A percentile compares a stretch with the other conserved stretches of the same genome.
These are phyloP conservation scores for Vitis labrusca DNA, from an alignment of 164 flowering plant species.

Conservation along the genomic window DNA sequence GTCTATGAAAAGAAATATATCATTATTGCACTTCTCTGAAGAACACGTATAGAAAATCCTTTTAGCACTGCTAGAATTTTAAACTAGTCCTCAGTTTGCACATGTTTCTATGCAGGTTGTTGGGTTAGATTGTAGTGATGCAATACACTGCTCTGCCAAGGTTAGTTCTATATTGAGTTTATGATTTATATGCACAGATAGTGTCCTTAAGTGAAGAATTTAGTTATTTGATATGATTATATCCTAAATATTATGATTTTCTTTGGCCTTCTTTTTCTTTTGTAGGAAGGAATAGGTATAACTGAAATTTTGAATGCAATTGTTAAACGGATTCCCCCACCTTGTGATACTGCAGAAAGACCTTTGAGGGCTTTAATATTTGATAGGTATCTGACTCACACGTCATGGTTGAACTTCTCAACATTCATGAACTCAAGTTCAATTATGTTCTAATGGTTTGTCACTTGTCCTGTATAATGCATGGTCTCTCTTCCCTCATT, in stretches of 20 bases:
- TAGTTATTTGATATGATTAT: not conserved
- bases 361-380: constrained; percentile 95
- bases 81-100: not conserved
- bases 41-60: not conserved
- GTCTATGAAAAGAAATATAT: too few relatives aligned
- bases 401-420: not conserved
- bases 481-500: not conserved
- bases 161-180: constrained; percentile 34
- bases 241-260: constrained; percentile 2
- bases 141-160: constrained; percentile 94
- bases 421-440: not conserved
- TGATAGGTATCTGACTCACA: constrained; percentile 64
- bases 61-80: not conserved
- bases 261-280: constrained; percentile 10
- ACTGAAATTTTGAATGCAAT: constrained; percentile 80
- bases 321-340: constrained; percentile 80
- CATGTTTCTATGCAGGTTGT: constrained; percentile 48
- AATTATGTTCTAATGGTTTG: not conserved
- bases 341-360: constrained; percentile 59
- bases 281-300: constrained; percentile 94
- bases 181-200: not conserved
- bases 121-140: constrained; percentile 88
- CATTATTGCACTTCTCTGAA: not conserved
- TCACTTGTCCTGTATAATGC: not conserved
- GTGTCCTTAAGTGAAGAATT: not conserved